Evolutionary conservation across 257 asterid species (phyloP).

Genomic region (Thymus mandschuricus): DNA sequence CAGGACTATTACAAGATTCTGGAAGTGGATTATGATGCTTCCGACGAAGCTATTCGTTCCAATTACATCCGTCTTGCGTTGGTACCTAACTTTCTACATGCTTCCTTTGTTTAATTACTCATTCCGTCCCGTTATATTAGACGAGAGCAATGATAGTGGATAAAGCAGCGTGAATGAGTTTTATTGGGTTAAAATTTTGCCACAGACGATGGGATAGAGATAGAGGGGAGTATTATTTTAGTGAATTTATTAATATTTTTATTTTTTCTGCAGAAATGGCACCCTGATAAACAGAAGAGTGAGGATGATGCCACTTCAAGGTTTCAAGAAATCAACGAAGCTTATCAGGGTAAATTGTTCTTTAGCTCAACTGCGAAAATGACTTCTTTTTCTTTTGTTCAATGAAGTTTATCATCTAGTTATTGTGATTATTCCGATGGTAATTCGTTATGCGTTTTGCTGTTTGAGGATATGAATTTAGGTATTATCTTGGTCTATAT

Average conservation of each 20-base stretch:
- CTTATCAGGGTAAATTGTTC: conserved; percentile 66
- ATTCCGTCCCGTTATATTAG: too few relatives aligned
- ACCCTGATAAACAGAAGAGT: conserved; percentile 88
- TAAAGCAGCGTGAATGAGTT: too few relatives aligned
- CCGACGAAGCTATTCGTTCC: conserved; percentile 87
- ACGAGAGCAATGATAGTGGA: too few relatives aligned
- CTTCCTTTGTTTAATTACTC: neutral
- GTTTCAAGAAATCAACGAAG: conserved; percentile 94
- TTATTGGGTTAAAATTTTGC: too few relatives aligned
- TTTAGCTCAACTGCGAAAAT: conserved; percentile 6
- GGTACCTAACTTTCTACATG: conserved; percentile 48
- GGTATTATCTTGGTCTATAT: neutral
- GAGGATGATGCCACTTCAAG: conserved; percentile 66
- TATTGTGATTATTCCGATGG: neutral
- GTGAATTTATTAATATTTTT: neutral
- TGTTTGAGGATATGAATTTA: neutral
- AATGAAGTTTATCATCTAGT: neutral
- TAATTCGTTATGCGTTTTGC: neutral
- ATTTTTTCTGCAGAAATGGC: conserved; percentile 79
- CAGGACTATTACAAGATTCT: conserved; percentile 86
- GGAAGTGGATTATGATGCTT: conserved; percentile 88
- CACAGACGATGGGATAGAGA: too few relatives aligned
- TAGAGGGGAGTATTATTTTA: neutral
- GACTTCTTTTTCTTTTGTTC: neutral
- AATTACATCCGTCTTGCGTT: conserved; percentile 88